These are phyloP conservation scores for Ustilago trichophora DNA, from an alignment of 1,284 basidiomycete genomes.

Conservation along the genomic window DNA sequence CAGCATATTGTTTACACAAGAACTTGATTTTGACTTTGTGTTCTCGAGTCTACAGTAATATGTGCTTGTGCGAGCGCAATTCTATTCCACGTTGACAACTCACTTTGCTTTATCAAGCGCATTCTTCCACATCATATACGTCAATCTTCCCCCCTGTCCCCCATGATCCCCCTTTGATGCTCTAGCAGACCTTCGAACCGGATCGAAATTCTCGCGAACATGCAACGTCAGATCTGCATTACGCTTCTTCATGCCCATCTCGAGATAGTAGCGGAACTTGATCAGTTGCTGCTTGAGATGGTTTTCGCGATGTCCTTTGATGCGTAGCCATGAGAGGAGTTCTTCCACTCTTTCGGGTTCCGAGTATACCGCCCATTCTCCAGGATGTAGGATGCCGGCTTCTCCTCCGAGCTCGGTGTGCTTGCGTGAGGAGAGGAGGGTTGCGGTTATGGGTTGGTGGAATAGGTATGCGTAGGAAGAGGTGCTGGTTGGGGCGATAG, in stretches of 20 bases:
- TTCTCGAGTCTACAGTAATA: too few relatives aligned
- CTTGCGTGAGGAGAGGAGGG: conserved; percentile 13
- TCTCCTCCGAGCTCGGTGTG: conserved; percentile 62
- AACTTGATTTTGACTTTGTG: too few relatives aligned
- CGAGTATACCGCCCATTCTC: conserved; percentile 89
- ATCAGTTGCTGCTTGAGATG: conserved; percentile 80
- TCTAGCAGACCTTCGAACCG: conserved; percentile 4
- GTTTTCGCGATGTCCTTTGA: conserved; percentile 86
- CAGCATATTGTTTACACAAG: too few relatives aligned
- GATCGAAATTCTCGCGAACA: conserved; percentile 12
- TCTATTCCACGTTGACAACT: too few relatives aligned
- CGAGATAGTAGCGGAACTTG: conserved; percentile 86
- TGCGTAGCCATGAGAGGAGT: conserved; percentile 87
- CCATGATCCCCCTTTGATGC: not conserved
- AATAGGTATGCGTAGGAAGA: conserved; percentile 30
- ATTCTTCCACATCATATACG: conserved; percentile 39
- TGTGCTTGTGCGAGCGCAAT: too few relatives aligned
- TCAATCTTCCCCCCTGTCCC: conserved; percentile 7
- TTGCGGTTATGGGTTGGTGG: conserved; percentile 60
- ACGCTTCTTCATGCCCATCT: conserved; percentile 74
- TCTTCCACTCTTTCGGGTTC: conserved; percentile 85
- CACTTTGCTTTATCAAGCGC: conserved; percentile 23
- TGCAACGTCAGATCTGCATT: conserved; percentile 39
- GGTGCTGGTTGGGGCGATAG: not conserved
- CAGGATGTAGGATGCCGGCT: conserved; percentile 75